Evolutionary conservation across 495 filamentous ascomycete genomes (phyloP), one percentile per base, ranked within the genome.

Genomic region (Hypoxylon rickii): DNA sequence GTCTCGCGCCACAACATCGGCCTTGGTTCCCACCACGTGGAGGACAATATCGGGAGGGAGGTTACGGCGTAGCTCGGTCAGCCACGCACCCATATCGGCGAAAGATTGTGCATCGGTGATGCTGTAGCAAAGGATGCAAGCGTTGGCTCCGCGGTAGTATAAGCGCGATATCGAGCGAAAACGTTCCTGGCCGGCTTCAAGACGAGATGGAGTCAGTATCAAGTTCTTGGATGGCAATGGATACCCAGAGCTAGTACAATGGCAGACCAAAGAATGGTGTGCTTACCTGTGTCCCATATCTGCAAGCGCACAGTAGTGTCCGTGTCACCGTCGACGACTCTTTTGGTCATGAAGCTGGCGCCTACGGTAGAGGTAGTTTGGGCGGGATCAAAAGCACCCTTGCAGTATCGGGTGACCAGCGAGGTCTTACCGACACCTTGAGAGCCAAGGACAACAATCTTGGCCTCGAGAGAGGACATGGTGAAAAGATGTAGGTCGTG

Each of bases 371-470:
- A 90, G 3, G 81, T 83, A 12, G 86, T 83, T 41, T 82, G 83
- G 3, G 83, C 78, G 67, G 67, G 89, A 76, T 80, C 77, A 67
- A 94, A 96, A 46, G 84, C 79, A 55, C 89, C 88, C 58, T 88
- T 88, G 67, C 92, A 85, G 69, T 88, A 96, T 58, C 92, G 88
- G 62, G 88, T 87, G 13, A 96, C 89, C 12, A 98, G 83, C 31
- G 88, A 90, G 10, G 93, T 97, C 76, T 98, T 98, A 68, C 93
- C 93, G 41, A 96, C 93, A 70, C 92, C 90, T 78, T 94, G 90
- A 44, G 89, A 83, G 71, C 91, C 91, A 37, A 96, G 82, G 51
- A 96, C 85, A 63, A 95, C 91, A 46, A 96, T 91, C 72, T 96
- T 96, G 63, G 92, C 92, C 75, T 96, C 92, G 52, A 96, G 85